Evolutionary conservation across 2,329 filamentous ascomycete genomes (phyloP), one percentile per base, ranked within the genome.

Genomic region (Aspergillus terreus): DNA sequence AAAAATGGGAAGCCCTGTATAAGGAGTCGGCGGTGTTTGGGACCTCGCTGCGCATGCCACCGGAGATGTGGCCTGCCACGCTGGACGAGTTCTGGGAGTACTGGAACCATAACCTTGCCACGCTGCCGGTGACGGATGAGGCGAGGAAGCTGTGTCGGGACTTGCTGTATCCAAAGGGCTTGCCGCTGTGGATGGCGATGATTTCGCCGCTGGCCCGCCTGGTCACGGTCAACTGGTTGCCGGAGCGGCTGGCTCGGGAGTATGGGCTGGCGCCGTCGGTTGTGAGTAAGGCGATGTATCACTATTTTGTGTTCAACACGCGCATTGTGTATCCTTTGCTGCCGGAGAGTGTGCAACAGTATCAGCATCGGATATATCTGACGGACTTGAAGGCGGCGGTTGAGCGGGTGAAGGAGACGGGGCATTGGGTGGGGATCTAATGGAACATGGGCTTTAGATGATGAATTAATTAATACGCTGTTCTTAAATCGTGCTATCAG

Each of bases 21-120:
- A 44, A 44, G 17, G 54, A 60, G 35, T 51, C 48, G 4, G 52
- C 58, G 4, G 49, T 59, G 21, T 58, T 58, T 21, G 58, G 49
- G 9, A 59, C 57, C 4, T 54, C 49, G 12, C 35, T 59, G 11
- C 49, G 57, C 4, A 59, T 68, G 45, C 61, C 65, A 1, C 54
- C 61, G 3, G 64, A 63, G 41, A 63, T 65, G 61, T 67, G 65
- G 65, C 63, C 63, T 3, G 42, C 46, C 0, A 57, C 52, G 1
- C 49, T 63, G 9, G 50, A 58, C 1, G 61, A 60, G 11, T 67
- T 67, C 44, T 64, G 59, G 60, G 44, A 25, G 19, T 68, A 68
- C 50, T 68, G 65, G 65, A 58, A 68, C 47, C 48, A 58, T 25
- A 59, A 62, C 25, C 55, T 68, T 19, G 58, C 46, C 0, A 58